Evolutionary conservation across 805 yeast genomes (phyloP).

Genomic region (Suhomyces sp.): DNA sequence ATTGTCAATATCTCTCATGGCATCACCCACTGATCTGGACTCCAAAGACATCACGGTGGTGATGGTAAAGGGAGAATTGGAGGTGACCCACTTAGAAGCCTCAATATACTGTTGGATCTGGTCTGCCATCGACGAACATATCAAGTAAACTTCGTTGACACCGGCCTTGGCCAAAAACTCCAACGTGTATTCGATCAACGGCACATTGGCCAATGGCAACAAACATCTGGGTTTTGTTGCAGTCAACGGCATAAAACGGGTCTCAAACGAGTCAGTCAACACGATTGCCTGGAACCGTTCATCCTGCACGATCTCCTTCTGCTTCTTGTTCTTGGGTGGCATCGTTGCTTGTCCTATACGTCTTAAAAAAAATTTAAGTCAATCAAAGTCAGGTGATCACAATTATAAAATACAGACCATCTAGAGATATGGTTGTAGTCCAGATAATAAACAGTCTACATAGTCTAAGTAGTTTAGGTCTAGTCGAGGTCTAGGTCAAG

Average conservation of each 20-base stretch:
- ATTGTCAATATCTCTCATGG: slow-evolving; percentile 92
- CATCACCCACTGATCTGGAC: slow-evolving; percentile 91
- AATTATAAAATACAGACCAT: no score
- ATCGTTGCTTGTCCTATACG: slow-evolving; percentile 14
- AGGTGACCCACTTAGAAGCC: slow-evolving; percentile 61
- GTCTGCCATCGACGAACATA: slow-evolving; percentile 89
- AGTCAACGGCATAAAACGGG: slow-evolving; percentile 90
- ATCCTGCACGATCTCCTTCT: slow-evolving; percentile 59
- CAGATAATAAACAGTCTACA: no score
- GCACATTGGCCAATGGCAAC: slow-evolving; percentile 88
- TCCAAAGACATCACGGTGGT: slow-evolving; percentile 80
- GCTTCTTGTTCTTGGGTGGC: slow-evolving; percentile 51
- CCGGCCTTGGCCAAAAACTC: slow-evolving; percentile 91
- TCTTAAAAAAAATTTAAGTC: background rate
- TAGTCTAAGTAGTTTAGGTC: no score
- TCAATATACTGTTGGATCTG: slow-evolving; percentile 82
- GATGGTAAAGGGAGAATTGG: slow-evolving; percentile 77
- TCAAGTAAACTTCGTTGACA: slow-evolving; percentile 83
- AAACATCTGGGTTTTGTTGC: slow-evolving; percentile 84
- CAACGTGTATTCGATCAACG: slow-evolving; percentile 89
- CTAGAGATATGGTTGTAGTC: no score
- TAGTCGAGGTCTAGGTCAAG: background rate
- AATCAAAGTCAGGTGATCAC: background rate
- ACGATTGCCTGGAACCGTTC: slow-evolving; percentile 91
- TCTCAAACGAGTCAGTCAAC: slow-evolving; percentile 88